A percentile compares a stretch with the other conserved stretches of the same genome.
Conservation (phyloP, 352 stramenopile genomes). For the Phytopythium ostracodes region DNA sequence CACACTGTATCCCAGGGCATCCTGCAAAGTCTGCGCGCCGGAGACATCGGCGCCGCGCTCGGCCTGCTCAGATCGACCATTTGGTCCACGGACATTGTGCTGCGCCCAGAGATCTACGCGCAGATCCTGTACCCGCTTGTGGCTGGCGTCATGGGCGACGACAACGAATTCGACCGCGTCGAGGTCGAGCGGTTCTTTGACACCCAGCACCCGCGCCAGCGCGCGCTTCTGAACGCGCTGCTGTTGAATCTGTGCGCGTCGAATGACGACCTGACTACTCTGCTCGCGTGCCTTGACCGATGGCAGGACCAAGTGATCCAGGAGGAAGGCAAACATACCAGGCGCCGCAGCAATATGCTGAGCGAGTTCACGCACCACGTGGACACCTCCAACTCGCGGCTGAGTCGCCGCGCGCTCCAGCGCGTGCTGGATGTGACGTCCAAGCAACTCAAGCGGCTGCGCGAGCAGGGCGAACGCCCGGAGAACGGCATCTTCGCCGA, state of each 20-base stretch:
- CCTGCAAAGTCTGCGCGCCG: slow-evolving; percentile 38
- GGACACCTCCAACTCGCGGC: slow-evolving; percentile 7
- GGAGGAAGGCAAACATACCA: background rate
- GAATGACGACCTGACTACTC: slow-evolving; percentile 53
- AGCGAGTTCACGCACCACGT: slow-evolving; percentile 7
- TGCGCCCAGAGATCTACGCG: slow-evolving; percentile 58
- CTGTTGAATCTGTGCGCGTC: slow-evolving; percentile 69
- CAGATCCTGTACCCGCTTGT: slow-evolving; percentile 64
- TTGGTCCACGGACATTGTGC: slow-evolving; percentile 30
- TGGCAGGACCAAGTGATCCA: slow-evolving; percentile 34
- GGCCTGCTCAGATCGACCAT: slow-evolving; percentile 40
- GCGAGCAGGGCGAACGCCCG: slow-evolving; percentile 10
- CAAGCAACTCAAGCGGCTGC: slow-evolving; percentile 39
- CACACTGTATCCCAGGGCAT: slow-evolving; percentile 47
- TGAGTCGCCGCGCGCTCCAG: slow-evolving; percentile 46
- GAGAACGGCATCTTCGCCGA: slow-evolving; percentile 31
- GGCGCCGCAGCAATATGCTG: background rate
- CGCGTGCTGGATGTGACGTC: slow-evolving; percentile 61
- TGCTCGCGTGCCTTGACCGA: slow-evolving; percentile 55
- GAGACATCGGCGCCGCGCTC: slow-evolving; percentile 44
- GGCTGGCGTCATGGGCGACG: slow-evolving; percentile 19
- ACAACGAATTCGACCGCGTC: slow-evolving; percentile 38
- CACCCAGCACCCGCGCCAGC: slow-evolving; percentile 32
- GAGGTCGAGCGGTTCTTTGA: slow-evolving; percentile 67
- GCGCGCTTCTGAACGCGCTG: slow-evolving; percentile 41